These are phyloP conservation scores for Penicillium sp. DNA, from an alignment of 2,329 filamentous ascomycete genomes.

Conservation along the genomic window DNA sequence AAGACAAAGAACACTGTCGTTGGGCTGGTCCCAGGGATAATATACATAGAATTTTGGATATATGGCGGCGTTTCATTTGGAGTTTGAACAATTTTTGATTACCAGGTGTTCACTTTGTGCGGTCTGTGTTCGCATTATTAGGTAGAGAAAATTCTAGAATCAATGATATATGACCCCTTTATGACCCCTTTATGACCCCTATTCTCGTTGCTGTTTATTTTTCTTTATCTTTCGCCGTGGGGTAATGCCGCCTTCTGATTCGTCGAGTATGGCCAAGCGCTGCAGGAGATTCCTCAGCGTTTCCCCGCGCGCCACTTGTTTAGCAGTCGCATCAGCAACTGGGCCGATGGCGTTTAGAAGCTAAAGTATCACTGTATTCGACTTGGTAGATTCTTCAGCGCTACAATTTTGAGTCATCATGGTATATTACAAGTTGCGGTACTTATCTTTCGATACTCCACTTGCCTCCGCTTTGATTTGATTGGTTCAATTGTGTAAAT, in stretches of 20 bases:
- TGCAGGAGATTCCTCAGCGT: not conserved
- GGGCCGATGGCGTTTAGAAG: not conserved
- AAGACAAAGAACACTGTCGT: not conserved
- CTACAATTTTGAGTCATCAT: not conserved
- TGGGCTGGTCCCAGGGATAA: not conserved
- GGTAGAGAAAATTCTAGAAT: not conserved
- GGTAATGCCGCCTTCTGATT: not conserved
- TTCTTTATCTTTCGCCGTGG: not conserved
- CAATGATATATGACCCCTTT: not conserved
- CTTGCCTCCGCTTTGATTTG: rapidly evolving
- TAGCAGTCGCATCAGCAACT: not conserved
- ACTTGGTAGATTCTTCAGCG: not conserved
- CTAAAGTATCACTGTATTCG: not conserved
- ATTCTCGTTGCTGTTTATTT: not conserved
- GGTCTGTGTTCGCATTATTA: not conserved
- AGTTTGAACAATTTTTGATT: not conserved
- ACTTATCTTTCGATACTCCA: not conserved
- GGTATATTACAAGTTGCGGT: not conserved
- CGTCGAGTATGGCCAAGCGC: not conserved
- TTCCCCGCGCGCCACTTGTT: not conserved
- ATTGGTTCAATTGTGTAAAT: not conserved
- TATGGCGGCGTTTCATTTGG: not conserved
- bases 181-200: not conserved
- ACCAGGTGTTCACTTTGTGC: not conserved
- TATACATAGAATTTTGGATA: not conserved